Conservation (phyloP, 1,284 basidiomycete species). For the Rhizopogon parksii region DNA sequence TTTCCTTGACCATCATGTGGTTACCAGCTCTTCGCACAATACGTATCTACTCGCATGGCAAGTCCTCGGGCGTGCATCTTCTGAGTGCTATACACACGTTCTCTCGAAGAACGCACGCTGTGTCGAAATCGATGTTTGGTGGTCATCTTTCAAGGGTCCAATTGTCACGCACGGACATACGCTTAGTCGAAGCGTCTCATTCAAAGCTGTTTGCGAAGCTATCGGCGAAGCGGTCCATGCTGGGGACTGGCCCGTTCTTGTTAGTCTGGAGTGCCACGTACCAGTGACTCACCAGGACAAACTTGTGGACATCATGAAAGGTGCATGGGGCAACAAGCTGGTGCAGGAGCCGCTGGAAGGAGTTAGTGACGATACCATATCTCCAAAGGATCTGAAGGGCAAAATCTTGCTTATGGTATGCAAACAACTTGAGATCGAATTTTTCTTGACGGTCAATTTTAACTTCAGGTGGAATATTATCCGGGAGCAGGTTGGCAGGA, state of each 20-base stretch:
- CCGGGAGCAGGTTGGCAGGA: conserved; percentile 18
- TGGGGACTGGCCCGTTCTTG: conserved; percentile 49
- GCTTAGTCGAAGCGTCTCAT: conserved; percentile 41
- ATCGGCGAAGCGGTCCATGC: conserved; percentile 39
- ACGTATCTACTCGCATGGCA: conserved; percentile 60
- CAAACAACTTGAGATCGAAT: background rate
- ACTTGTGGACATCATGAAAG: conserved; percentile 49
- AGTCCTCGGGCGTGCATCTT: conserved; percentile 49
- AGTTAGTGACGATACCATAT: conserved; percentile 30
- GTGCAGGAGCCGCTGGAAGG: conserved; percentile 32
- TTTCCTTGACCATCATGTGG: background rate
- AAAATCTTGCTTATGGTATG: conserved; percentile 55
- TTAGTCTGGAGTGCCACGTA: conserved; percentile 63
- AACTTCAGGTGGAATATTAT: conserved; percentile 51
- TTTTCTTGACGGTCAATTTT: conserved; percentile 2
- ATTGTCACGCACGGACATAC: conserved; percentile 60
- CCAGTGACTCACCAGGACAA: conserved; percentile 42
- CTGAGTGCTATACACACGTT: conserved; percentile 51
- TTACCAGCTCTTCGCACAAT: conserved; percentile 47
- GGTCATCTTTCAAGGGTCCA: conserved; percentile 39
- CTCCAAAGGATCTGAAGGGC: conserved; percentile 44
- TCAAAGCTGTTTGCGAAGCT: conserved; percentile 45
- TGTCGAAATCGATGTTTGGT: conserved; percentile 70
- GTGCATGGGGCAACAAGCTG: conserved; percentile 50
- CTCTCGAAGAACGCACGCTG: conserved; percentile 48